These are phyloP conservation scores for Grosmannia huntii DNA, from an alignment of 2,329 filamentous ascomycete genomes.

Conservation along the genomic window DNA sequence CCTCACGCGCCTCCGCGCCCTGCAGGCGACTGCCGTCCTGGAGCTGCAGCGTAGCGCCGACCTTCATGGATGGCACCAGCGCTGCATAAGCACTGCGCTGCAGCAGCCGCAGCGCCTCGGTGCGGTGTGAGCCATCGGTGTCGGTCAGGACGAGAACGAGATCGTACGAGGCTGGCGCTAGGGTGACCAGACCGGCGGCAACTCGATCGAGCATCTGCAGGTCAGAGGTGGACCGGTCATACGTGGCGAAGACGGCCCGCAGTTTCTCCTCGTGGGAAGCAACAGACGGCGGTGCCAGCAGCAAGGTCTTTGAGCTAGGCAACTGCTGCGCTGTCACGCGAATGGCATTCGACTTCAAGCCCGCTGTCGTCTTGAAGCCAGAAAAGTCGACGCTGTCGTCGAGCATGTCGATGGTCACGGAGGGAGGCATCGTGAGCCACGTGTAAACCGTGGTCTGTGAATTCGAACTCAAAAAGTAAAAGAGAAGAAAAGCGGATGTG, in stretches of 20 bases:
- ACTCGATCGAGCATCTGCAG: slow-evolving; percentile 97
- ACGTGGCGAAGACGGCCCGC: slow-evolving; percentile 53
- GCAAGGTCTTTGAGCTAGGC: slow-evolving; percentile 7
- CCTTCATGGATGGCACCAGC: slow-evolving; percentile 57
- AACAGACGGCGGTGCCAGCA: slow-evolving; percentile 77
- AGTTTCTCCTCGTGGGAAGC: slow-evolving; percentile 74
- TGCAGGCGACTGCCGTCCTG: slow-evolving; percentile 49
- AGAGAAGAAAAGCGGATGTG: background rate
- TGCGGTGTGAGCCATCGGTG: slow-evolving; percentile 45
- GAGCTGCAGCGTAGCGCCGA: slow-evolving; percentile 53
- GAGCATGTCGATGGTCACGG: slow-evolving; percentile 10
- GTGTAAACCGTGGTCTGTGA: background rate
- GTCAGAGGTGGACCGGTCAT: slow-evolving; percentile 68
- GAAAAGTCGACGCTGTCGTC: slow-evolving; percentile 12
- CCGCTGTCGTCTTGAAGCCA: background rate
- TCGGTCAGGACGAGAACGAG: slow-evolving; percentile 73
- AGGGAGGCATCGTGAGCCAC: slow-evolving; percentile 8
- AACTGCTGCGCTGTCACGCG: background rate
- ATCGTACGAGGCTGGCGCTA: slow-evolving; percentile 71
- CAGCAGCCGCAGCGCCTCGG: slow-evolving; percentile 53
- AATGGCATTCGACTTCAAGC: background rate
- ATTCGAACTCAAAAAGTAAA: background rate
- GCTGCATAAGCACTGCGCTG: slow-evolving; percentile 50
- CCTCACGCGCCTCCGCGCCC: slow-evolving; percentile 53
- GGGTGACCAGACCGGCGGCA: slow-evolving; percentile 63